Base-by-base conservation (phyloP, 192 early-diverging fungal species). In the Coemansia sp. region DNA sequence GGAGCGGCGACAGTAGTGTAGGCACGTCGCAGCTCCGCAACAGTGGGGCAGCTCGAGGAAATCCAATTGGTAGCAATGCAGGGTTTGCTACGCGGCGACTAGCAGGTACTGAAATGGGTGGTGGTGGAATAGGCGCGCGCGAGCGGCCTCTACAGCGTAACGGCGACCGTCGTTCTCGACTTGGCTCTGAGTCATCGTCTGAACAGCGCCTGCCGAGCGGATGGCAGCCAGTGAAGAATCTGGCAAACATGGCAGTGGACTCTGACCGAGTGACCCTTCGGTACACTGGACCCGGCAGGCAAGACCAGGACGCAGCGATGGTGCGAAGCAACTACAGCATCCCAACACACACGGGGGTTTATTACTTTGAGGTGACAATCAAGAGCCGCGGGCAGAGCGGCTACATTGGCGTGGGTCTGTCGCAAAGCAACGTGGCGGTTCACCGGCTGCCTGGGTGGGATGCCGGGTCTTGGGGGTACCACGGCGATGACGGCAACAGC, bases 381-480 rank as follows among this genome's bases (percentile, higher is more conserved):
- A 86, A 94, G 41, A 90, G 86, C 77, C 95, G 97, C 78, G 98
- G 97, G 36, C 77, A 89, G 38, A 88, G 93, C 73, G 98, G 97
- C 54, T 96, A 91, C 66, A 97, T 98, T 75, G 96, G 94, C 9
- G 85, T 98, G 47, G 98, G 98, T n/a, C 86, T 98, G 38, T 89
- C 89, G 52, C 85, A 73, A n/a, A 46, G 78, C 13, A 73, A 61
- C 9, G 87, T 92, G 7, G 52, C 71, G 13, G 51, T 90, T 54
- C 79, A 87, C 34, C 85, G 95, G 65, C 84, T 98, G 51, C 97
- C 98, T 33, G 97, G 97, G 1, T 97, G 94, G 92, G 95, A 98
- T 63, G 70, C 86, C 3, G 72, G 90, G 60, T 96, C 95, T 6
- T 99, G 92, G 91, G 97, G 96, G 10, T 99, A 98, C 84, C 97